These are phyloP conservation scores for Setomelanomma holmii DNA, from an alignment of 2,329 filamentous ascomycete species.

Conservation along the genomic window DNA sequence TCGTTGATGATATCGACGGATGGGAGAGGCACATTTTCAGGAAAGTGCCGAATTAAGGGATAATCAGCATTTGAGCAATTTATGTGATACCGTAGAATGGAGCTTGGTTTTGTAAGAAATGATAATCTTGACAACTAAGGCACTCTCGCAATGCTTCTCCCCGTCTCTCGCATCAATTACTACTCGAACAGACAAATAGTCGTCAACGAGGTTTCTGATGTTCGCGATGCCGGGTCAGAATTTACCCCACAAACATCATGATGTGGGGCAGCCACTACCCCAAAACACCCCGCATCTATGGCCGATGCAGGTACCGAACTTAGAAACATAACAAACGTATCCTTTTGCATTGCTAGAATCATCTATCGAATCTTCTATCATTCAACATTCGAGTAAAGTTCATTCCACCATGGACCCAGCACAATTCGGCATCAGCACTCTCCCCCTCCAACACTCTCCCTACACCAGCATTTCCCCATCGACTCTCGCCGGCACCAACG, in stretches of 20 bases:
- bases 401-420: slow-evolving; percentile 26
- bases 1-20: slow-evolving; percentile 44
- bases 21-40: slow-evolving; percentile 51
- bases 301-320: background rate
- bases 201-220: too few relatives aligned
- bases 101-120: too few relatives aligned
- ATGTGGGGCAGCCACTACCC: slow-evolving; percentile 11
- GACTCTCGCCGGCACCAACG: slow-evolving; percentile 24
- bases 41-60: slow-evolving; percentile 25
- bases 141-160: too few relatives aligned
- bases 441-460: slow-evolving; percentile 24
- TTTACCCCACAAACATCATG: slow-evolving; percentile 4
- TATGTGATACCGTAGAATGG: too few relatives aligned
- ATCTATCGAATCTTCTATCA: background rate
- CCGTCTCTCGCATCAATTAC: too few relatives aligned
- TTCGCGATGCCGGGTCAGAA: too few relatives aligned
- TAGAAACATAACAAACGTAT: background rate
- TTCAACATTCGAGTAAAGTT: background rate
- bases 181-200: too few relatives aligned
- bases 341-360: background rate
- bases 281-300: slow-evolving; percentile 12
- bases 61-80: too few relatives aligned
- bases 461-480: slow-evolving; percentile 24
- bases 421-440: slow-evolving; percentile 30
- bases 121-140: too few relatives aligned